Evolutionary conservation across 1,139 yeast species (phyloP).

Genomic region (Yamadazyma membranifaciens): DNA sequence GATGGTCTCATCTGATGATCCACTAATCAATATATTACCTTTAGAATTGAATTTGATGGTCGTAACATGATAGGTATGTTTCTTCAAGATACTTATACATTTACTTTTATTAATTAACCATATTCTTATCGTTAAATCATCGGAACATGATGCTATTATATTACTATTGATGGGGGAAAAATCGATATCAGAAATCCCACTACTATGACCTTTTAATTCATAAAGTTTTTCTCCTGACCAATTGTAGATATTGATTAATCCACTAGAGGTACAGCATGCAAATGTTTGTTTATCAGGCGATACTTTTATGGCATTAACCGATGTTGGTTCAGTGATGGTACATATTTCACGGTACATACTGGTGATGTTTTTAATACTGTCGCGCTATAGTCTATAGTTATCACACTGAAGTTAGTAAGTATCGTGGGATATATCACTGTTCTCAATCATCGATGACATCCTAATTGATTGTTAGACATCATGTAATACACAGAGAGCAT

Average conservation of each 20-base stretch:
- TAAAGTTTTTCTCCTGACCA: slow-evolving; percentile 20
- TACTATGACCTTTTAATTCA: slow-evolving; percentile 58
- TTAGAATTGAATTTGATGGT: slow-evolving; percentile 67
- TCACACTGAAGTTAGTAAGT: no score
- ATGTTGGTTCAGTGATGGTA: slow-evolving; percentile 3
- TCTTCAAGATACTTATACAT: slow-evolving; percentile 59
- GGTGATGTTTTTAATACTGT: background rate
- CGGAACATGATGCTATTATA: slow-evolving; percentile 80
- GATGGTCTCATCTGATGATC: slow-evolving; percentile 88
- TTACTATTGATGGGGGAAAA: slow-evolving; percentile 75
- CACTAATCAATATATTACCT: slow-evolving; percentile 79
- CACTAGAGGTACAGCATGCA: slow-evolving; percentile 53
- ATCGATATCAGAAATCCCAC: slow-evolving; percentile 66
- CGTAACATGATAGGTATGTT: slow-evolving; percentile 86
- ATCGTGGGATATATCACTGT: no score
- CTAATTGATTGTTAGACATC: no score
- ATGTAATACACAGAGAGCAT: no score
- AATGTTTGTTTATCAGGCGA: slow-evolving; percentile 63
- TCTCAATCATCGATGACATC: no score
- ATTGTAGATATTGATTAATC: slow-evolving; percentile 26
- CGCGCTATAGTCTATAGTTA: no score
- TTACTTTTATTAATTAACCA: slow-evolving; percentile 60
- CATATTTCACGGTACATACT: slow-evolving; percentile 3
- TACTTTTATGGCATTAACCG: slow-evolving; percentile 37
- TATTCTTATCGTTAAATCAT: slow-evolving; percentile 76